Base-by-base conservation (phyloP, 2,329 filamentous ascomycete species). In the Diaporthe sp. region DNA sequence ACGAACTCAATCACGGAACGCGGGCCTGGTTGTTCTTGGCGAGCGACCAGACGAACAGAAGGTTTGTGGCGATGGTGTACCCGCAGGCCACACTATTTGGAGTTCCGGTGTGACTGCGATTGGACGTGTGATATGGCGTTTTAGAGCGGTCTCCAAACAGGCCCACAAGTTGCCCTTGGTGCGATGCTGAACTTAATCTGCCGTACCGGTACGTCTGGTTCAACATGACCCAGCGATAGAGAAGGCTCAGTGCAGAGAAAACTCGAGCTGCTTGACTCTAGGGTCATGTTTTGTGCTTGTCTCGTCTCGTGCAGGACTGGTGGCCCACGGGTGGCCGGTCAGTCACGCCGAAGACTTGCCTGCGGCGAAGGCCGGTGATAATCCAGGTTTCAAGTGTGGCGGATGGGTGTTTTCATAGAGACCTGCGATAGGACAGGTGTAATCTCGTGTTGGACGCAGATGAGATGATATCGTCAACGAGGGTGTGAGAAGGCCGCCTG, bases 41-140 rank as follows among this genome's bases (percentile, higher is more conserved):
- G 25, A 15, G n/a, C 45, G 38, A 68, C 60, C 60, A 73, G 60
- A 70, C 40, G 54, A 68, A 61, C 64, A 70, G 42, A 58, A 61
- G 42, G 54, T 47, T 38, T 64, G 35, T 64, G 47, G 70, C 45
- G 45, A 47, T 28, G 38, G 38, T 28, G 22, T 58, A 40, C 50
- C 40, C 28, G 30, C 33, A 64, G 30, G 17, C 35, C 28, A 52
- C 57, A 45, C 28, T 45, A 33, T 38, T 28, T 57, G 45, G 25
- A 17, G 13, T 54, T 52, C 54, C 64, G 54, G 57, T 74, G 38
- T 61, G 54, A 74, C 55, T 52, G 72, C 67, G 64, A 71, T 60
- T 73, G 64, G 66, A 52, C n/a, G 66, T 61, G 72, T 71, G 40
- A 70, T 38, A 35, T 57, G 47, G n/a, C 57, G 42, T 54, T 72